Base-by-base conservation (phyloP, 495 filamentous ascomycete species). In the Ramalina intermedia region DNA sequence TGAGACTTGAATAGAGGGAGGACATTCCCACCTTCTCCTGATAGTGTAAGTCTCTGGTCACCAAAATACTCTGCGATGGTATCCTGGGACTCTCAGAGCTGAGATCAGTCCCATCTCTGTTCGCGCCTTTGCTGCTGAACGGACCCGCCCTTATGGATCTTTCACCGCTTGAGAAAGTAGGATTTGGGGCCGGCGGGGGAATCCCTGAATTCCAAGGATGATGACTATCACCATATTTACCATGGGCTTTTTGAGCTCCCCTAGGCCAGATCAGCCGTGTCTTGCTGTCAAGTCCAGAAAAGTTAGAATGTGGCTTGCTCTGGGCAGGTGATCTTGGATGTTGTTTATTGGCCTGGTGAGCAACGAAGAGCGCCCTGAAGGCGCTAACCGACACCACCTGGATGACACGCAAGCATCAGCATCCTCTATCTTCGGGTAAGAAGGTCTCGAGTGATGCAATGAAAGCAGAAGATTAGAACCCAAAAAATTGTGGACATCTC, bases 291-390 rank as follows among this genome's bases (percentile, higher is more conserved):
- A 41, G 23, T 43, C 46, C 50, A 43, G 40, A 3, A 37, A 3
- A 16, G 37, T 42, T 26, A 12, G 3, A 36, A 6, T 27, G 37
- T 8, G 12, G 5, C 1, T 37, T 43, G 5, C 40, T 43, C 8
- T 48, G 27, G 27, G 16, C 21, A 18, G 50, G 50, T n/a, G 50
- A 52, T 39, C 17, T 5, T 18, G 3, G 14, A 35, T 43, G 43
- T 3, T 43, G 40, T 40, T 47, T 52, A 3, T 17, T 38, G 4
- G 37, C 26, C 12, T 36, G 48, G 5, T 43, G 45, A 17, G 50
- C 27, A 6, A 55, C 50, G 38, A 55, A 55, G 16, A 55, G 43
- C 8, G 43, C 49, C n/a, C 52, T 27, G n/a, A 55, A 55, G n/a
- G 52, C 50, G 4, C 26, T 54, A 17, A 54, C 24, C 5, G 37